Percentiles rank a stretch among this genome's conserved stretches.
phyloP scores from a whole-genome alignment of 139 green algal species.

The Auxenochlorella pyrenoidosa region DNA sequence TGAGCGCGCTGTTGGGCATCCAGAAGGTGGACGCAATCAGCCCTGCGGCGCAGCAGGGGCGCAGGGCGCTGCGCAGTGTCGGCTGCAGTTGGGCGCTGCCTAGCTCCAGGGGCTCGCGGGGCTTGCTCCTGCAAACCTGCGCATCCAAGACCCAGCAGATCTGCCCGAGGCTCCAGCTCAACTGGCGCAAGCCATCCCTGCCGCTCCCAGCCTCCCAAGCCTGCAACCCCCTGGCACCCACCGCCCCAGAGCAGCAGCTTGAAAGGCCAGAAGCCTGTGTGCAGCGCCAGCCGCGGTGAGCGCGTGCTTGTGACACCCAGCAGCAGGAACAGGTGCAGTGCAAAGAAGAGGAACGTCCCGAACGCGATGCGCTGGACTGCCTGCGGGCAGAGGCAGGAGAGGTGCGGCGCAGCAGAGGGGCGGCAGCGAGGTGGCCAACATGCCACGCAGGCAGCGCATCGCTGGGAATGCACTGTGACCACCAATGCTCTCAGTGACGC shows the following conservation, averaged over 20 bases:
- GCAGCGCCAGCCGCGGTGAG: conserved; percentile 56
- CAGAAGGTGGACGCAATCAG: conserved; percentile 70
- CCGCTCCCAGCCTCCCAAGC: neutral
- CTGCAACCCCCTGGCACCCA: neutral
- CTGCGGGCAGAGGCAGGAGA: neutral
- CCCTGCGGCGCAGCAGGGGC: conserved; percentile 59
- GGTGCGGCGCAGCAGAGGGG: neutral
- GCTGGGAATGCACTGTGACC: no score
- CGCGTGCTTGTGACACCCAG: conserved; percentile 56
- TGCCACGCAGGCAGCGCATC: no score
- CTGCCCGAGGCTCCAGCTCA: neutral
- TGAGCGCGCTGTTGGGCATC: conserved; percentile 61
- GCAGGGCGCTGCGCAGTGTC: neutral
- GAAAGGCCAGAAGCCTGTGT: conserved; percentile 68
- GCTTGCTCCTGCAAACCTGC: neutral
- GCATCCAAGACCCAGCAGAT: neutral
- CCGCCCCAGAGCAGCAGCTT: conserved; percentile 46
- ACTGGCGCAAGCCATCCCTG: neutral
- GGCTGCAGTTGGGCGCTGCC: neutral
- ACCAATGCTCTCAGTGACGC: no score
- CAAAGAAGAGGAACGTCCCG: conserved; percentile 83
- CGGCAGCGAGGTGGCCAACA: no score
- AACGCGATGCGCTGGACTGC: conserved; percentile 81
- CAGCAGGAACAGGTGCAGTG: conserved; percentile 56
- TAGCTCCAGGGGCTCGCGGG: neutral